Evolutionary conservation across 129 eudicot species (phyloP).

Genomic region (Lactuca saligna): DNA sequence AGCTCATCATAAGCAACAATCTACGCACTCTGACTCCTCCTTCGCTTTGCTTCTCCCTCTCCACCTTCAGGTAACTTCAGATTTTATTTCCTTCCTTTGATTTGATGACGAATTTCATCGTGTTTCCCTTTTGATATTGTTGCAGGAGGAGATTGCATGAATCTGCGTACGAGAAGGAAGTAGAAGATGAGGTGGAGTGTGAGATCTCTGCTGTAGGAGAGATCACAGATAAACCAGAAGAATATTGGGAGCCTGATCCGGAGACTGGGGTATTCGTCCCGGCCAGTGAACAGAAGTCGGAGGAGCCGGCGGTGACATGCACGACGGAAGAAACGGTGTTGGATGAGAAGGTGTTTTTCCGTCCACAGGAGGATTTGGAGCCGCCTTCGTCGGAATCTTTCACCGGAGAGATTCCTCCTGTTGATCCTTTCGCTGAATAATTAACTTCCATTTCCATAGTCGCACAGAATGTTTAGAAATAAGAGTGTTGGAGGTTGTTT

Average conservation of each 20-base stretch:
- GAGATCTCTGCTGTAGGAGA: neutral
- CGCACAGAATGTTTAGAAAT: neutral
- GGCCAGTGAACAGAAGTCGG: conserved; percentile 23
- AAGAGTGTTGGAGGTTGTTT: neutral
- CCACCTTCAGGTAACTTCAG: conserved; percentile 17
- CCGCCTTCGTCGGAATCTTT: conserved; percentile 22
- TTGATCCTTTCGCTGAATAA: conserved; percentile 36
- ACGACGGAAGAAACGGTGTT: conserved; percentile 35
- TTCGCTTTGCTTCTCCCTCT: neutral
- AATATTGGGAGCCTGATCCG: conserved; percentile 43
- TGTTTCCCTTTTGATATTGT: neutral
- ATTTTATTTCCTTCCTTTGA: neutral
- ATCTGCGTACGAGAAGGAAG: conserved; percentile 36
- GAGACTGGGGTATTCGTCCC: conserved; percentile 37
- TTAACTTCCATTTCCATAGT: no score
- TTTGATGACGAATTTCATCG: neutral
- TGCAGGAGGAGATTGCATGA: conserved; percentile 32
- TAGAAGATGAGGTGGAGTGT: conserved; percentile 24
- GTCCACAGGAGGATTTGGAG: conserved; percentile 34
- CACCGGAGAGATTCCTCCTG: conserved; percentile 34
- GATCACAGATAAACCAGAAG: conserved; percentile 15
- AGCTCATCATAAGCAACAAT: conserved; percentile 16
- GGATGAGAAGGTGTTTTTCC: conserved; percentile 35
- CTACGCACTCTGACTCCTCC: conserved; percentile 15
- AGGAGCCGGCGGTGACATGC: conserved; percentile 26